phyloP scores from a whole-genome alignment of 139 green algal genomes.

The Diplosphaera chodatii region DNA sequence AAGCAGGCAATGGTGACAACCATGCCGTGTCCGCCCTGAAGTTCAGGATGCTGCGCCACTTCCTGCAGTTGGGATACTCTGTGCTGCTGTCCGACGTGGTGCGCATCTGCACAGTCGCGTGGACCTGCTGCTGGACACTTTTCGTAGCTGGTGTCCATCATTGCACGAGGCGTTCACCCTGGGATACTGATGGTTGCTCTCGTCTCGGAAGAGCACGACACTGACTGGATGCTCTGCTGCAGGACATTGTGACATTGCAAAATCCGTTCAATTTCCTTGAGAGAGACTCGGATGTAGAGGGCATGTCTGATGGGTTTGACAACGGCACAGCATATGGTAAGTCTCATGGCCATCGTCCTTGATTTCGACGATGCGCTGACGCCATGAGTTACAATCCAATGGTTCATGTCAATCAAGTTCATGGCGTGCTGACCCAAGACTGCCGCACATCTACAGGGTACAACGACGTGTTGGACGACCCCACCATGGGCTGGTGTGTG shows the following conservation, averaged over 20 bases:
- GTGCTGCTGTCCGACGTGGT: conserved; percentile 47
- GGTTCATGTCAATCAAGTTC: too few relatives aligned
- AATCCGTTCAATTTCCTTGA: conserved; percentile 70
- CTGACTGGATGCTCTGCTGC: background rate
- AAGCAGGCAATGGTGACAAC: conserved; percentile 47
- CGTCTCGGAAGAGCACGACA: too few relatives aligned
- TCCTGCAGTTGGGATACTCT: conserved; percentile 59
- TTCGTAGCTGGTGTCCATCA: too few relatives aligned
- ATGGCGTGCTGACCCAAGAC: too few relatives aligned
- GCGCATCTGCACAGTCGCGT: too few relatives aligned
- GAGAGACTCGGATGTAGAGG: conserved; percentile 69
- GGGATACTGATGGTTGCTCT: too few relatives aligned
- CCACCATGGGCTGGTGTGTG: conserved; percentile 57
- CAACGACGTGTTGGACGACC: conserved; percentile 66
- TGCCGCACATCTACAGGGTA: conserved; percentile 40
- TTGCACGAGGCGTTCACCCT: too few relatives aligned
- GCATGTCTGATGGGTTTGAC: conserved; percentile 66
- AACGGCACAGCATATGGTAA: conserved; percentile 63
- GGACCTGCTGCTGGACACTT: too few relatives aligned
- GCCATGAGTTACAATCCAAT: too few relatives aligned
- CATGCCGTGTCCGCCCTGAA: conserved; percentile 73
- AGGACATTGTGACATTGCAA: conserved; percentile 57
- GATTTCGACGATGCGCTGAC: too few relatives aligned
- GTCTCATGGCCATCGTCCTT: too few relatives aligned
- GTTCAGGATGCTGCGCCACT: conserved; percentile 62